Conservation (phyloP, 345 rosid species). For the Populus tremula region DNA sequence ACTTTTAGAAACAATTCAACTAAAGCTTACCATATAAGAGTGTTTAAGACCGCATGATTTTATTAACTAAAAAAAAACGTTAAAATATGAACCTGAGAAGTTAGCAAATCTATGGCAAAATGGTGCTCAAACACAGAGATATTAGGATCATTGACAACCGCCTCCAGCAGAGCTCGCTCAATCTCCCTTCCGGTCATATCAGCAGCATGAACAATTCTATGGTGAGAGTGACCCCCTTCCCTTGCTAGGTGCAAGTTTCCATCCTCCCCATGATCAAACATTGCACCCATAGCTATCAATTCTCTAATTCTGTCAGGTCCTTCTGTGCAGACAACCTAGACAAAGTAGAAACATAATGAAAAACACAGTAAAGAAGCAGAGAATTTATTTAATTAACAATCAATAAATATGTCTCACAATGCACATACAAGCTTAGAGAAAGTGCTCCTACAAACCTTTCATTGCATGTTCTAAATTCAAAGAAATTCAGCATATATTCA, state of each 20-base stretch:
- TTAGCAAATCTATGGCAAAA: constrained; percentile 86
- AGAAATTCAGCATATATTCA: neutral
- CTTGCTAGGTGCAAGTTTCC: constrained; percentile 96
- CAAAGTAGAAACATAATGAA: constrained; percentile 4
- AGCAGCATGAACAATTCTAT: constrained; percentile 90
- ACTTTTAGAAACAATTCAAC: neutral
- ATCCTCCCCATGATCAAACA: constrained; percentile 90
- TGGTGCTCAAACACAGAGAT: constrained; percentile 81
- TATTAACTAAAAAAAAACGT: neutral
- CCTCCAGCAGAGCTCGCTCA: constrained; percentile 84
- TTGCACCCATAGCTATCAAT: constrained; percentile 87
- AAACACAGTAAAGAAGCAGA: constrained; percentile 5
- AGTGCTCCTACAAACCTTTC: neutral
- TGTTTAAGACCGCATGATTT: neutral
- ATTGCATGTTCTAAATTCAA: neutral
- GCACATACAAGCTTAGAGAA: neutral
- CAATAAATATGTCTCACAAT: neutral
- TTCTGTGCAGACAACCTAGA: constrained; percentile 90
- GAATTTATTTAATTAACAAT: neutral
- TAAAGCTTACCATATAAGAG: constrained; percentile 1
- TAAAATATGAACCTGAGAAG: constrained; percentile 59
- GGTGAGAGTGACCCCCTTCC: constrained; percentile 97
- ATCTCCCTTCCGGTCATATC: constrained; percentile 99
- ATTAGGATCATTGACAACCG: constrained; percentile 71
- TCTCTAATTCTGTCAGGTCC: constrained; percentile 95